Conservation (phyloP, 768 basidiomycete species). For the Solioccasus polychromus region DNA sequence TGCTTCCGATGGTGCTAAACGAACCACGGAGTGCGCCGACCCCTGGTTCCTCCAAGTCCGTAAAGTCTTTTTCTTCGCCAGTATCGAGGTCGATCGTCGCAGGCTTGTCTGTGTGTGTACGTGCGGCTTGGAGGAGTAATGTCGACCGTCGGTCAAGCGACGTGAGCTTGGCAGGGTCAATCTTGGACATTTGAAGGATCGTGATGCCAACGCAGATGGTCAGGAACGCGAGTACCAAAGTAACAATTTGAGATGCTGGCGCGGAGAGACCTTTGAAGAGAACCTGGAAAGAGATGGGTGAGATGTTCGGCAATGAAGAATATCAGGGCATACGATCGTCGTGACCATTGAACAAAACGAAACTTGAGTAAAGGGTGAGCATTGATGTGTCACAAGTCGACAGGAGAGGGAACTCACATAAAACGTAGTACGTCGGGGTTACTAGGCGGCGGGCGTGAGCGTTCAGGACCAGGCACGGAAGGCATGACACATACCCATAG, state of each 20-base stretch:
- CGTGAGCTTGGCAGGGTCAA: conserved; percentile 78
- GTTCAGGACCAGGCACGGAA: not conserved
- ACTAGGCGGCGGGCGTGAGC: conserved; percentile 42
- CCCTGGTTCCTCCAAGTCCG: conserved; percentile 83
- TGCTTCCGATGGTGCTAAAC: conserved; percentile 88
- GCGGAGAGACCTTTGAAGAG: conserved; percentile 89
- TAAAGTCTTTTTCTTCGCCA: conserved; percentile 57
- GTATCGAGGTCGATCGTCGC: conserved; percentile 23
- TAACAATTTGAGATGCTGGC: conserved; percentile 74
- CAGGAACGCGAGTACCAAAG: conserved; percentile 89
- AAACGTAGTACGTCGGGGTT: conserved; percentile 85
- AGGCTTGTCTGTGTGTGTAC: conserved; percentile 59
- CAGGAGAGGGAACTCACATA: conserved; percentile 47
- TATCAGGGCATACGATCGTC: conserved; percentile 57
- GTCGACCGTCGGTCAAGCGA: conserved; percentile 89
- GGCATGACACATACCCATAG: conserved; percentile 55
- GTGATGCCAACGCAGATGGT: conserved; percentile 91
- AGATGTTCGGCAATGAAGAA: not conserved
- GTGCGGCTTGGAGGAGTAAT: conserved; percentile 84
- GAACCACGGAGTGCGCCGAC: conserved; percentile 90
- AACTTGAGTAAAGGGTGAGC: conserved; percentile 39
- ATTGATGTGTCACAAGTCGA: not conserved
- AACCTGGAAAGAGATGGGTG: conserved; percentile 47
- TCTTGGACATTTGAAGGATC: conserved; percentile 92
- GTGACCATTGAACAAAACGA: conserved; percentile 85